Percentiles rank a stretch among this genome's conserved stretches.
Conservation (phyloP, 2,329 filamentous ascomycete genomes). For the Tolypocladium inflatum region DNA sequence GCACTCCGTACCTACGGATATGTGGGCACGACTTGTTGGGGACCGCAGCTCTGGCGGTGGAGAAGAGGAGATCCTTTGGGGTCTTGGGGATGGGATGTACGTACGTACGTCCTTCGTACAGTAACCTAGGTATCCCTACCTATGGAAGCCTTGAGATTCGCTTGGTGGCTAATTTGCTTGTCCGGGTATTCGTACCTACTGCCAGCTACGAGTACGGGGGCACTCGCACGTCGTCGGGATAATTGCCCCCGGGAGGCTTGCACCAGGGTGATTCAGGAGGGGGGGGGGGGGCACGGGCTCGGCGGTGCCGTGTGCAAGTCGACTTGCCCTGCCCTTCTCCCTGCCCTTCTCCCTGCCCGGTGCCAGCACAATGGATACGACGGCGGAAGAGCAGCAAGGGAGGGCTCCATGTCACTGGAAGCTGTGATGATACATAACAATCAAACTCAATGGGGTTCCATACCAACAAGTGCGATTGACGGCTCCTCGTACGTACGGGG, state of each 20-base stretch:
- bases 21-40: no score
- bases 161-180: neutral
- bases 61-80: no score
- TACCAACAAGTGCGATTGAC: neutral
- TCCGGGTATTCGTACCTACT: no score
- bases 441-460: neutral
- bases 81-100: neutral
- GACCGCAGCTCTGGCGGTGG: no score
- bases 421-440: neutral
- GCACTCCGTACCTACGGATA: no score
- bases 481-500: neutral
- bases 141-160: no score
- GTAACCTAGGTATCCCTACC: neutral
- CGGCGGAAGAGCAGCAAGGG: neutral
- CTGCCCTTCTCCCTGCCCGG: neutral
- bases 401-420: neutral
- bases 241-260: neutral
- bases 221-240: neutral
- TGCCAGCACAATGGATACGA: neutral
- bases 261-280: neutral
- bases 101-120: neutral
- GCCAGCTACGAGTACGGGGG: neutral
- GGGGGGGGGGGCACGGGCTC: neutral
- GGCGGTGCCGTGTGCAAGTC: neutral
- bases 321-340: neutral